Evolutionary conservation across 2,329 filamentous ascomycete species (phyloP), one percentile per base, ranked within the genome.

Genomic region (Penicillium brasilianum): DNA sequence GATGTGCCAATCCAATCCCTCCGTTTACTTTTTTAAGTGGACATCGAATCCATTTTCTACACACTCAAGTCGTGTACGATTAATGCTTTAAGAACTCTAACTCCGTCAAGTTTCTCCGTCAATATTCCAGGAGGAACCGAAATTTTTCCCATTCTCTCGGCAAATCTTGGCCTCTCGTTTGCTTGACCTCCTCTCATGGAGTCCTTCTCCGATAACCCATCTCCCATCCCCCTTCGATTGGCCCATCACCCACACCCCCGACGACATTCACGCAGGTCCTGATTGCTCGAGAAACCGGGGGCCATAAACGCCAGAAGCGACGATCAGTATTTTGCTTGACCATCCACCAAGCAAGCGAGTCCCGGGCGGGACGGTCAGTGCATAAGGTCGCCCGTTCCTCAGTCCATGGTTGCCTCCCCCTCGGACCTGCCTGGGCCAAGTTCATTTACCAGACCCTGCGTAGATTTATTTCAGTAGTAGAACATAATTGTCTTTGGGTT

Each of bases 241-340:
- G 50, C 36, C 43, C 6, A 46, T 46, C 32, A 2, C 49, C 49
- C 30, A 25, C 37, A 3, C 22, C 36, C 36, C 37, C 22, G n/a
- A 41, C 51, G 51, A 43, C 37, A 41, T 54, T 18, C 51, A 54
- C 20, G 37, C 34, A 1, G 16, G 22, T 18, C 18, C 37, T 54
- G 51, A 54, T 54, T 57, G 55, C 43, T 39, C 28, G 41, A 41
- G 20, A 43, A 28, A 13, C 25, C 7, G 16, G 22, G 22, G n/a
- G 18, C 25, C 48, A 28, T 53, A 64, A 36, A 59, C 59, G 58
- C 62, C 55, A 57, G 20, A 46, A 46, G 16, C 55, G 64, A 63
- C 57, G 61, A 67, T 68, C 65, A 25, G 18, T 43, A 18, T 59
- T 30, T 39, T 36, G 14, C 14, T 18, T 28, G 34, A 34, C 46